Evolutionary conservation across 805 yeast species (phyloP).

Genomic region (Ogataea ramenticola): DNA sequence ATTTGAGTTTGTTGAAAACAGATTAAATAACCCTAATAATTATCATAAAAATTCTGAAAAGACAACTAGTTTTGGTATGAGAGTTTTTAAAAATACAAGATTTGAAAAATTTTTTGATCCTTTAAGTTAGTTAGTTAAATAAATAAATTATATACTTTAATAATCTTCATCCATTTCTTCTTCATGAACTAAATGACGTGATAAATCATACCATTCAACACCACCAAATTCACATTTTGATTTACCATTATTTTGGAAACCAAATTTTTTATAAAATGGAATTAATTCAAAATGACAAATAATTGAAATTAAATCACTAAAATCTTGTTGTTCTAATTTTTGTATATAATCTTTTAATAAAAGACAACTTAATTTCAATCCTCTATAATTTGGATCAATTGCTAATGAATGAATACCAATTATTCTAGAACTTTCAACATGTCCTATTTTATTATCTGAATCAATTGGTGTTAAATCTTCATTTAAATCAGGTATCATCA

Average conservation of each 20-base stretch:
- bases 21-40: conserved; percentile 30
- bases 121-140: conserved; percentile 13
- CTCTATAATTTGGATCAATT: conserved; percentile 70
- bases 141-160: too few relatives aligned
- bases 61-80: conserved; percentile 53
- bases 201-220: conserved; percentile 51
- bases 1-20: conserved; percentile 31
- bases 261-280: conserved; percentile 76
- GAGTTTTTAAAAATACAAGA: conserved; percentile 44
- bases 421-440: conserved; percentile 63
- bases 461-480: conserved; percentile 8
- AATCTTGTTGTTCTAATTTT: conserved; percentile 78
- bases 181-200: conserved; percentile 30
- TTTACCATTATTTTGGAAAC: conserved; percentile 65
- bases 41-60: too few relatives aligned
- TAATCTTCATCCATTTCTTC: conserved; percentile 29
- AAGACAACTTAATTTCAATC: conserved; percentile 75
- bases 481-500: conserved; percentile 36
- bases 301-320: conserved; percentile 70
- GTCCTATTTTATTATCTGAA: conserved; percentile 39
- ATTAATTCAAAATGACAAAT: conserved; percentile 64
- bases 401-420: conserved; percentile 82
- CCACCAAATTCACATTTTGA: conserved; percentile 54
- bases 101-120: conserved; percentile 52
- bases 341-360: conserved; percentile 86